A percentile compares a stretch with the other conserved stretches of the same genome.
phyloP scores from a whole-genome alignment of 164 flowering plant species.

The Berberis thunbergii region DNA sequence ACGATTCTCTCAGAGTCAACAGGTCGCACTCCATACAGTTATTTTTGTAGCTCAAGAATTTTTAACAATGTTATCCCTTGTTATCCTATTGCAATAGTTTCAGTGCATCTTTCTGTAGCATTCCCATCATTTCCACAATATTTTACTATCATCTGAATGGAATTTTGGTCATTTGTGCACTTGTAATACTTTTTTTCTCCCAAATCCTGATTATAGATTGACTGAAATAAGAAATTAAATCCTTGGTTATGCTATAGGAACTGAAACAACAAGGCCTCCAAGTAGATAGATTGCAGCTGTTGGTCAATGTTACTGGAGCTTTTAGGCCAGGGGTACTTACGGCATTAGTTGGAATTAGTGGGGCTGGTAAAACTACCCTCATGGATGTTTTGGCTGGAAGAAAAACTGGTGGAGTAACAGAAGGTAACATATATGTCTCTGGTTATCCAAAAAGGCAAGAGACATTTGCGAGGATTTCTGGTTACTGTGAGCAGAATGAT shows the following conservation, averaged over 20 bases:
- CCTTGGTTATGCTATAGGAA: constrained; percentile 44
- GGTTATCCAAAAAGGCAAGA: constrained; percentile 94
- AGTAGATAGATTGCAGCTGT: constrained; percentile 73
- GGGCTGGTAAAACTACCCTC: constrained; percentile 99
- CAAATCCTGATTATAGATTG: no score
- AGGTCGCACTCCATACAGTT: no score
- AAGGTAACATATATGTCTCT: constrained; percentile 73
- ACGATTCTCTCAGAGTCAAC: no score
- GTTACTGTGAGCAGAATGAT: constrained; percentile 98
- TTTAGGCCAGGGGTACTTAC: constrained; percentile 96
- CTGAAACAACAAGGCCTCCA: constrained; percentile 79
- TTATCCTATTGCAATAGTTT: no score
- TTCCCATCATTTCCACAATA: no score
- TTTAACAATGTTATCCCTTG: no score
- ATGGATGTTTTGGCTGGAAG: constrained; percentile 99
- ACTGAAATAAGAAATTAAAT: no score
- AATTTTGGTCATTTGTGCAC: no score
- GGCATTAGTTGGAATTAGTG: constrained; percentile 95
- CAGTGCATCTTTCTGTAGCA: no score
- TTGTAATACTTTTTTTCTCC: no score
- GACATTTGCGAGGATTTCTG: constrained; percentile 94
- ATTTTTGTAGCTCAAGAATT: no score
- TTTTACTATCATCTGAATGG: no score
- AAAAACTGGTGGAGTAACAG: constrained; percentile 90
- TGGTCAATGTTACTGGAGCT: constrained; percentile 86